Percentiles rank a stretch among this genome's conserved stretches.
These are phyloP conservation scores for Nyssa sinensis DNA, from an alignment of 148 eudicot species.

Conservation along the genomic window DNA sequence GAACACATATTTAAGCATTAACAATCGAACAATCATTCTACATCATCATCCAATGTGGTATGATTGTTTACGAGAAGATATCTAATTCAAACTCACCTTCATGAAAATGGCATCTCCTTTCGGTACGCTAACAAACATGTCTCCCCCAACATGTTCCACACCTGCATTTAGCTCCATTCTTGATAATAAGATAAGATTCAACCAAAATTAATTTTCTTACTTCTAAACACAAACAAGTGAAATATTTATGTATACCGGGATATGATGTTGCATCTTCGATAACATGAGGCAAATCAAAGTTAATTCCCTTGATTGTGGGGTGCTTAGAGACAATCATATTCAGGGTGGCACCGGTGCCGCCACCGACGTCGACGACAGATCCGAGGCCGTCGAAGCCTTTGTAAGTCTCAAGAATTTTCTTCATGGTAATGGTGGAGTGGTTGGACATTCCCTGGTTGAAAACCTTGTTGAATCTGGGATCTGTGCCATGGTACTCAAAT, in stretches of 20 bases:
- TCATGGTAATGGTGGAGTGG: slow-evolving; percentile 81
- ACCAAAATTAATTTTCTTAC: no score
- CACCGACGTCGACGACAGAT: slow-evolving; percentile 77
- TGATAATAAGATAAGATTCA: not conserved
- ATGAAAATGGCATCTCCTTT: slow-evolving; percentile 86
- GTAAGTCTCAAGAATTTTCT: slow-evolving; percentile 65
- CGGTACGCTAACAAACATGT: slow-evolving; percentile 87
- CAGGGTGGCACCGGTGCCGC: slow-evolving; percentile 76
- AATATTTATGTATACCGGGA: slow-evolving; percentile 40
- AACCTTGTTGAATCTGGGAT: slow-evolving; percentile 76
- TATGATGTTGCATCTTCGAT: slow-evolving; percentile 70
- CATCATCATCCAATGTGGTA: no score
- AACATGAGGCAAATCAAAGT: slow-evolving; percentile 85
- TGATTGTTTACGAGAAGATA: no score
- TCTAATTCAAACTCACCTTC: slow-evolving; percentile 55
- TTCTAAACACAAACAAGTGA: no score
- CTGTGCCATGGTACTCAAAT: slow-evolving; percentile 80
- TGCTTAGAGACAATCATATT: slow-evolving; percentile 75
- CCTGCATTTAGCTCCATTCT: slow-evolving; percentile 27
- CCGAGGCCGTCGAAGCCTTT: slow-evolving; percentile 63
- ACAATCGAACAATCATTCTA: no score
- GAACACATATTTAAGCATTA: not conserved
- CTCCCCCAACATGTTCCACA: slow-evolving; percentile 88
- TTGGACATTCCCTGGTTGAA: slow-evolving; percentile 84
- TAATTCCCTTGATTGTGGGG: slow-evolving; percentile 73